Evolutionary conservation across 1,284 basidiomycete genomes (phyloP).

Genomic region (Salmacisia buchloeana): DNA sequence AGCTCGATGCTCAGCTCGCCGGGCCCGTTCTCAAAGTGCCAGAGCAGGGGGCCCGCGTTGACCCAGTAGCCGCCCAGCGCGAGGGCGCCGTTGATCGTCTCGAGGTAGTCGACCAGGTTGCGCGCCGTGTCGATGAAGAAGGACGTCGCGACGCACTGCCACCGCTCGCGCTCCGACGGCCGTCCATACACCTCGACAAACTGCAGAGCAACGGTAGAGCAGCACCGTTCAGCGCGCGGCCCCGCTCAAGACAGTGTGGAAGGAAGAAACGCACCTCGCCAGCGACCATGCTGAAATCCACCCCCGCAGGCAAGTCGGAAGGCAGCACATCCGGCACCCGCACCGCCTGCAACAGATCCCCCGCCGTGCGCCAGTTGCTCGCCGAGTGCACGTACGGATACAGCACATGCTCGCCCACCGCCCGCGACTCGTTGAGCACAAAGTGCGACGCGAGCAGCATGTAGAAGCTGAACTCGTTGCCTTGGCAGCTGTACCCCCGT

Average conservation of each 20-base stretch:
- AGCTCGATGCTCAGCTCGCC: slow-evolving; percentile 70
- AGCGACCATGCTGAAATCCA: slow-evolving; percentile 49
- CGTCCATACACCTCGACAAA: slow-evolving; percentile 43
- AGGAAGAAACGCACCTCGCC: slow-evolving; percentile 25
- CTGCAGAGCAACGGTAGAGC: not conserved
- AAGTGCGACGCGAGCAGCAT: slow-evolving; percentile 48
- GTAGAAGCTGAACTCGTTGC: slow-evolving; percentile 49
- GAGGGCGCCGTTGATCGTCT: slow-evolving; percentile 43
- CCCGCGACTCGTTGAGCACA: slow-evolving; percentile 42
- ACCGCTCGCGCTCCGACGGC: slow-evolving; percentile 65
- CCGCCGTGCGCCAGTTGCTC: slow-evolving; percentile 40
- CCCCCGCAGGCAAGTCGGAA: slow-evolving; percentile 24
- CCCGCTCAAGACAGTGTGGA: not conserved
- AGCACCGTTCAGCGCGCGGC: not conserved
- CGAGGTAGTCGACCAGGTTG: slow-evolving; percentile 44
- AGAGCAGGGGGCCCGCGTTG: slow-evolving; percentile 72
- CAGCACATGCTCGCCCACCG: slow-evolving; percentile 28
- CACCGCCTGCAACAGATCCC: slow-evolving; percentile 37
- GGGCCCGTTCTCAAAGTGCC: slow-evolving; percentile 66
- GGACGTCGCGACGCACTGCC: slow-evolving; percentile 86
- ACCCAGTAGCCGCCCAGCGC: slow-evolving; percentile 43
- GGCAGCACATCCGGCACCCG: slow-evolving; percentile 45
- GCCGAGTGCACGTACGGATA: slow-evolving; percentile 44
- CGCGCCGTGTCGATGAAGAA: slow-evolving; percentile 90
- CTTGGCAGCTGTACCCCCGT: slow-evolving; percentile 39